Base-by-base conservation (phyloP, 2,329 filamentous ascomycete species). In the Rhytidhysteron rufulum region DNA sequence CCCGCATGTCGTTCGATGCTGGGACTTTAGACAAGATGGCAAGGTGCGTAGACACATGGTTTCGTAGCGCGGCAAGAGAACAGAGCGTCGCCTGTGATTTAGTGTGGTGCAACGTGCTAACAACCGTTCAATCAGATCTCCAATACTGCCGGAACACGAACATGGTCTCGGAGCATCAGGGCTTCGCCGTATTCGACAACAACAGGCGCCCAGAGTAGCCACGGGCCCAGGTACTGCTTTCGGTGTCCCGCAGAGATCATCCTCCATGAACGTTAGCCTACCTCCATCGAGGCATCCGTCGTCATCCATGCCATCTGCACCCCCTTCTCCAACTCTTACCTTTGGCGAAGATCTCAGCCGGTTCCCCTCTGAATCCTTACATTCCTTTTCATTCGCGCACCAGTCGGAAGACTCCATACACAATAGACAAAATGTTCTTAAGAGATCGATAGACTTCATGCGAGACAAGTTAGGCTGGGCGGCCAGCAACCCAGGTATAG, bases 341-440 rank as follows among this genome's bases (percentile, higher is more conserved):
- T 88, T 89, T 59, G 79, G 82, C 57, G 93, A 97, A 71, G 93
- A 98, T 60, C 78, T 98, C 33, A 84, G 83, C 33, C 84, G 90
- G 37, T 98, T 98, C 62, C 91, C 93, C 1, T 88, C 88, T 53
- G 93, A 98, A 63, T 98, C 93, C 5, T 73, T 98, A 34, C 93
- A 98, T 67, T 98, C 93, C 2, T 98, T 98, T 70, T 97, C 91
- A 10, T 98, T 98, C 65, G 88, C 93, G 30, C 88, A 95, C 53
- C 90, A 95, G 66, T 91, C 90, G 3, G 90, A 95, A 58, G 91
- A 97, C 47, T 82, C 88, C 47, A 76, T 97, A 41, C 87, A 95
- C 62, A 95, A 81, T 63, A 85, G 93, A 40, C 90, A 97, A 63
- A 95, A 88, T 72, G 85, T 95, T 24, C 66, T 98, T 57, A 95